Conservation (phyloP, 768 basidiomycete species). For the Tricholoma terreum region DNA sequence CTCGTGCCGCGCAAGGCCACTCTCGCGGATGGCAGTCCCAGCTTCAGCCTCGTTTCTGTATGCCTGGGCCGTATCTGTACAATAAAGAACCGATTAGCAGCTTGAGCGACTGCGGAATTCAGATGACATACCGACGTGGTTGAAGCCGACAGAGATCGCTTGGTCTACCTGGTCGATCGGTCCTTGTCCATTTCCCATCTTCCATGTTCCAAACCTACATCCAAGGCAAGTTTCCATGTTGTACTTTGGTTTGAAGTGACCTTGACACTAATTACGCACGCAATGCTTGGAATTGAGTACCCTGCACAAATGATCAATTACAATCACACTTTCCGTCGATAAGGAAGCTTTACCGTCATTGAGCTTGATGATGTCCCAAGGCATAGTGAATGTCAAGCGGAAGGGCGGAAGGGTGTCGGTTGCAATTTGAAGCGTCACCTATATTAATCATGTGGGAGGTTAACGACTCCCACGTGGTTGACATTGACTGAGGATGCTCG, state of each 20-base stretch:
- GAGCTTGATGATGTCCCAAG: slow-evolving; percentile 56
- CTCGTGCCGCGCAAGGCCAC: slow-evolving; percentile 52
- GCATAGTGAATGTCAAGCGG: slow-evolving; percentile 38
- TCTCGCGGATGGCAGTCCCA: slow-evolving; percentile 51
- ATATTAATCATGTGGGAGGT: too few relatives aligned
- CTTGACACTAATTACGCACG: slow-evolving; percentile 18
- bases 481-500: too few relatives aligned
- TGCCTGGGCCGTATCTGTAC: slow-evolving; percentile 58
- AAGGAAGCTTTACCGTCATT: slow-evolving; percentile 48
- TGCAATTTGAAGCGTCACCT: too few relatives aligned
- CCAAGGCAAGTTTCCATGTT: neutral
- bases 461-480: too few relatives aligned
- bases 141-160: slow-evolving; percentile 59
- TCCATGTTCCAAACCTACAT: slow-evolving; percentile 59
- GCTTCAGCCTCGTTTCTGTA: slow-evolving; percentile 63
- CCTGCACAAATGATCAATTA: slow-evolving; percentile 29
- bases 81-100: neutral
- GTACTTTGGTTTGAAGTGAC: too few relatives aligned
- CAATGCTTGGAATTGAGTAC: slow-evolving; percentile 48
- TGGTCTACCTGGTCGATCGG: slow-evolving; percentile 56
- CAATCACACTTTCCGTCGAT: neutral
- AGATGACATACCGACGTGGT: slow-evolving; percentile 50
- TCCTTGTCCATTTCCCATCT: slow-evolving; percentile 52
- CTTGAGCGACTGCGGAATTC: neutral
- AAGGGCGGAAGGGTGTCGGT: too few relatives aligned